Conservation (phyloP, 2,329 filamentous ascomycete genomes). For the Beauveria varroae region DNA sequence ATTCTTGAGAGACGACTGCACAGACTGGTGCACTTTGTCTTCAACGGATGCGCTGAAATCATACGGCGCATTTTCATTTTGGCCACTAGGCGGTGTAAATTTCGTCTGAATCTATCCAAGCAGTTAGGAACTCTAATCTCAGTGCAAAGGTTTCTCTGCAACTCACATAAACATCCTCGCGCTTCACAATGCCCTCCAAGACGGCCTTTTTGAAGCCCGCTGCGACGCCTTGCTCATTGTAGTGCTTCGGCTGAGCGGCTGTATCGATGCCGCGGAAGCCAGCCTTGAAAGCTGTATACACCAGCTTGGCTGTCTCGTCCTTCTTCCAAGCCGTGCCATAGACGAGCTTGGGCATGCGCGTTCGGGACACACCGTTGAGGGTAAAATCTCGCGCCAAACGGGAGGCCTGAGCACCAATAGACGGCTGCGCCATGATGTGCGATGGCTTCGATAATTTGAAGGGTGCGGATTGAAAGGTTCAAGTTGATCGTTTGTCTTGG, state of each 20-base stretch:
- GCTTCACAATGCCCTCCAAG: slow-evolving; percentile 45
- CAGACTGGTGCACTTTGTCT: slow-evolving; percentile 59
- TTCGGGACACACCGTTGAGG: slow-evolving; percentile 22
- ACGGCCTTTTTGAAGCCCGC: slow-evolving; percentile 58
- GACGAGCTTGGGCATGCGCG: slow-evolving; percentile 46
- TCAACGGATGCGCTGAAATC: slow-evolving; percentile 47
- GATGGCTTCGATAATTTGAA: neutral
- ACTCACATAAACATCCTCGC: slow-evolving; percentile 53
- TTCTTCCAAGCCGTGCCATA: slow-evolving; percentile 90
- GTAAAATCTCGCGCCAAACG: slow-evolving; percentile 26
- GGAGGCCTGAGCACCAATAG: slow-evolving; percentile 21
- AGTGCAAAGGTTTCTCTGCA: neutral
- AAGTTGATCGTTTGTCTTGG: neutral
- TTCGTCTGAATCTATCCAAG: slow-evolving; percentile 66
- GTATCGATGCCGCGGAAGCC: slow-evolving; percentile 73
- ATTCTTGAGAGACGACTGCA: slow-evolving; percentile 59
- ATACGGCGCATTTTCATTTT: slow-evolving; percentile 57
- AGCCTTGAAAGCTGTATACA: slow-evolving; percentile 57
- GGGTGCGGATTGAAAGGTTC: neutral
- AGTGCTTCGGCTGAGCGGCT: slow-evolving; percentile 71
- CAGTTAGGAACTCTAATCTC: neutral
- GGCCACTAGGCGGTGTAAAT: slow-evolving; percentile 59
- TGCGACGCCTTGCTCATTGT: slow-evolving; percentile 64
- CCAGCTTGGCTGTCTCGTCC: slow-evolving; percentile 56
- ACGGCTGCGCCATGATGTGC: slow-evolving; percentile 15